Evolutionary conservation across 2,329 filamentous ascomycete species (phyloP), one percentile per base, ranked within the genome.

Genomic region (Moelleriella libera): DNA sequence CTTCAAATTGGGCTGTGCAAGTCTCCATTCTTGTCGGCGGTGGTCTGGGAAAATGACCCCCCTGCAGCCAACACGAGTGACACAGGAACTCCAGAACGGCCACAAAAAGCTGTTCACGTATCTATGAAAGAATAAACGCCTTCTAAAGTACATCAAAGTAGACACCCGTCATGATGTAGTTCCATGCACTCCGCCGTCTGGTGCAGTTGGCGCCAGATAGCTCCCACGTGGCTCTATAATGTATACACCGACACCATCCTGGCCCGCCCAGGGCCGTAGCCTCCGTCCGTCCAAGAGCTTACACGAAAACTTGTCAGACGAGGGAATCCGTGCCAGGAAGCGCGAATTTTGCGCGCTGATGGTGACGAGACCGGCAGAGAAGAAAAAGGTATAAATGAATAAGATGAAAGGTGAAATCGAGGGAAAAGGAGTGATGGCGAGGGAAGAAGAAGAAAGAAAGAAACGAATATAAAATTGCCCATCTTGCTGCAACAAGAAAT

Each of bases 61-160:
- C 21, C 2, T 21, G 21, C 21, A 21, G 21, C 21, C 21, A 3
- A 21, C 21, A 21, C 21, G 21, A 21, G 21, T 21, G 21, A 21
- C 21, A 21, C 21, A 21, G 21, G 21, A 21, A 21, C 21, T 21
- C 21, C 21, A 21, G 21, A 21, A 21, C 21, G 21, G 21, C 21
- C 21, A 21, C 21, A 21, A 21, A 21, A 21, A 21, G 21, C 21
- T 66, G 62, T 62, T 58, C 62, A 63, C 61, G 59, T 64, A 12
- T 57, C 66, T 63, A 67, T 64, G 64, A 55, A 54, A 56, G 54
- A 44, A 41, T 31, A 42, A 64, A 63, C 62, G 61, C 63, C 62
- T 56, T 66, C 64, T 67, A 65, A 58, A 63, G 58, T 65, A 65
- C 62, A 64, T 64, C 56, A 60, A 51, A 65, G 65, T 63, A 65